Percentiles rank a stretch among this genome's conserved stretches.
Conservation (phyloP, 1,139 yeast species). For the Magnusiomyces sp. region DNA sequence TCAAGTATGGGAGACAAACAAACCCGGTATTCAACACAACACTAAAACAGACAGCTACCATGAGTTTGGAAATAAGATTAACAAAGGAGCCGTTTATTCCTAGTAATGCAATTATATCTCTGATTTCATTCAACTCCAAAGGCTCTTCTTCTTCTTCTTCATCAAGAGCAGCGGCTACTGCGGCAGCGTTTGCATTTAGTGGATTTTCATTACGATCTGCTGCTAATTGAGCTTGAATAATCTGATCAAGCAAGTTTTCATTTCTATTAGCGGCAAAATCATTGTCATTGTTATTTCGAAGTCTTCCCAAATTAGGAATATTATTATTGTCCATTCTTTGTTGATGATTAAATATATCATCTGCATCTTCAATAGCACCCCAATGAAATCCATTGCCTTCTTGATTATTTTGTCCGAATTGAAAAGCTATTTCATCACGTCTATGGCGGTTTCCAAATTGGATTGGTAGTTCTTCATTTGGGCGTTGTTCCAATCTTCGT, state of each 20-base stretch:
- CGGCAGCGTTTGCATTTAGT: neutral
- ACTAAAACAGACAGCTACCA: constrained; percentile 15
- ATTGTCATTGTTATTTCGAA: too few species aligned
- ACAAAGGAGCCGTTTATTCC: neutral
- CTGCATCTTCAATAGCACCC: neutral
- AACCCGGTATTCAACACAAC: constrained; percentile 17
- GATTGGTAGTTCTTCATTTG: too few species aligned
- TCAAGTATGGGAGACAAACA: constrained; percentile 21
- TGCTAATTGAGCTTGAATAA: too few species aligned
- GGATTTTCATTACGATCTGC: too few species aligned
- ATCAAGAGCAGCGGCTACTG: neutral
- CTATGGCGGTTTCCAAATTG: too few species aligned
- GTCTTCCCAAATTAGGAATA: too few species aligned
- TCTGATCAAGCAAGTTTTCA: too few species aligned
- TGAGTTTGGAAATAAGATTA: neutral
- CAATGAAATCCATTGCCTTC: neutral
- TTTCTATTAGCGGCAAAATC: too few species aligned
- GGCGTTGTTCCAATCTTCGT: too few species aligned
- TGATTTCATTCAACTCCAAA: neutral
- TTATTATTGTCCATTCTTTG: too few species aligned
- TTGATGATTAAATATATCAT: neutral
- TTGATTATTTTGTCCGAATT: neutral
- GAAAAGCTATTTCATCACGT: too few species aligned
- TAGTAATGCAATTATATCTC: neutral
- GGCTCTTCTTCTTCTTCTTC: neutral